phyloP scores from a whole-genome alignment of 495 filamentous ascomycete species.

The Penicillium alfredii region DNA sequence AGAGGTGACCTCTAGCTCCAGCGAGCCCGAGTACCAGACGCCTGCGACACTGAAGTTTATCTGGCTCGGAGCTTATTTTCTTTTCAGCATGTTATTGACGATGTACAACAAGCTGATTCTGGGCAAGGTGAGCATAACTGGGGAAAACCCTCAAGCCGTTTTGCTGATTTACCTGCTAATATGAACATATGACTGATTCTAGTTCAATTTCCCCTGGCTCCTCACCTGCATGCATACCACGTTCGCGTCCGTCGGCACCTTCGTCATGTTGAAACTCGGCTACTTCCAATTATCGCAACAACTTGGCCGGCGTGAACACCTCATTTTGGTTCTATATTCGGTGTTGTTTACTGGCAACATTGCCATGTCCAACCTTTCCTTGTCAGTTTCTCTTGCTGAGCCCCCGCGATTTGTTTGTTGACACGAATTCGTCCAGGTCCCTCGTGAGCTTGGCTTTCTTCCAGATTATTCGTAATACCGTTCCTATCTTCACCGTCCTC shows the following conservation, averaged over 20 bases:
- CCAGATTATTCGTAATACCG: conserved; percentile 17
- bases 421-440: no score
- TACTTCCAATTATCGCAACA: conserved; percentile 13
- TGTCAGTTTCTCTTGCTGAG: no score
- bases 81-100: conserved; percentile 14
- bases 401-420: no score
- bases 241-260: conserved; percentile 9
- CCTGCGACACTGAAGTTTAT: conserved; percentile 13
- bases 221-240: conserved; percentile 14
- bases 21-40: conserved; percentile 13
- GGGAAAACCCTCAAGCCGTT: no score
- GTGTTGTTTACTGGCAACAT: conserved; percentile 15
- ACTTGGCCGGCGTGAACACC: conserved; percentile 7
- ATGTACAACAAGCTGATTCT: conserved; percentile 17
- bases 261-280: conserved; percentile 10
- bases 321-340: conserved; percentile 13
- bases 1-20: neutral
- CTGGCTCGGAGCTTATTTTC: conserved; percentile 13
- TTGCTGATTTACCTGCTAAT: neutral
- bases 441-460: conserved; percentile 16
- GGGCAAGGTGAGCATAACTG: conserved; percentile 8
- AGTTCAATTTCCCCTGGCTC: conserved; percentile 16
- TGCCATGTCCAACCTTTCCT: conserved; percentile 15
- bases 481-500: conserved; percentile 14
- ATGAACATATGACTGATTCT: neutral